Conservation (phyloP, 306 rosid genomes). For the Corylus avellana region DNA sequence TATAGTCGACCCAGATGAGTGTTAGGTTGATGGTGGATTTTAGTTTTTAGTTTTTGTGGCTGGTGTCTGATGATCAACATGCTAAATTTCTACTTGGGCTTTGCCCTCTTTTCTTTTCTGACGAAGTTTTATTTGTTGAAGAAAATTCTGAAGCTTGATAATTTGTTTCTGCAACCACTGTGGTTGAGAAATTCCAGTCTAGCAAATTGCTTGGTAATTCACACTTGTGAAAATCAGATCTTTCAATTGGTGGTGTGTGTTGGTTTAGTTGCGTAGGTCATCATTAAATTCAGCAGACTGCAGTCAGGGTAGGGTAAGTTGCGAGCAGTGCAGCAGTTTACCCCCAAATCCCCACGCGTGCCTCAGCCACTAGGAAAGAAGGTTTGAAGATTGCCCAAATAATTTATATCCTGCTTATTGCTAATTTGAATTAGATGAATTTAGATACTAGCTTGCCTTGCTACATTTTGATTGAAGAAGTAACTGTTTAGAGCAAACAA, state of each 20-base stretch:
- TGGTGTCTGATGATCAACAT: background rate
- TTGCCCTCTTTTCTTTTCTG: background rate
- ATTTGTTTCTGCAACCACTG: background rate
- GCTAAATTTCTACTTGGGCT: background rate
- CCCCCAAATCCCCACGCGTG: background rate
- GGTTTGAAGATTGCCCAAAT: background rate
- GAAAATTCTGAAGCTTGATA: background rate
- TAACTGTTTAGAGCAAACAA: background rate
- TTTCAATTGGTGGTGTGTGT: background rate
- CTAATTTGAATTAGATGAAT: background rate
- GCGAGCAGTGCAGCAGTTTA: background rate
- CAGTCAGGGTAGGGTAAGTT: slow-evolving; percentile 1
- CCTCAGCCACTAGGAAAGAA: background rate
- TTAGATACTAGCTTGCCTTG: background rate
- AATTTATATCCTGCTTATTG: background rate
- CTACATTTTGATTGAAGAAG: background rate
- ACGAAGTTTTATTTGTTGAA: background rate
- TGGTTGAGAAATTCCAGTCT: background rate
- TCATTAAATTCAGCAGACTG: background rate
- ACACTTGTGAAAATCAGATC: background rate
- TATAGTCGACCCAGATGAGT: background rate
- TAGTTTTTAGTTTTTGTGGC: background rate
- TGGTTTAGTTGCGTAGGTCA: background rate
- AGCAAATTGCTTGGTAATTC: background rate
- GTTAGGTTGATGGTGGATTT: background rate